Conservation (phyloP, 306 rosid species). For the Cucumis melo region DNA sequence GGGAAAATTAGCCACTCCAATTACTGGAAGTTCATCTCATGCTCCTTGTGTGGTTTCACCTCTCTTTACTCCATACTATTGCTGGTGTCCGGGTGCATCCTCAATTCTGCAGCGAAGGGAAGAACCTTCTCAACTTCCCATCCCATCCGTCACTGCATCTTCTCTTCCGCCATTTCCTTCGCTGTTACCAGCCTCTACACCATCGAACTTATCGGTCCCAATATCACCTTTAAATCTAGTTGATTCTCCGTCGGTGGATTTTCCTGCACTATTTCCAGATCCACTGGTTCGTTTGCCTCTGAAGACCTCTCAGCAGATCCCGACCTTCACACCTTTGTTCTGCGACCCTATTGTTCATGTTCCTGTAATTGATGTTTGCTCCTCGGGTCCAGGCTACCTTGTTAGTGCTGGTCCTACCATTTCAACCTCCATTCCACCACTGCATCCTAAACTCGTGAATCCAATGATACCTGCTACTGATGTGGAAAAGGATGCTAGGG, state of each 20-base stretch:
- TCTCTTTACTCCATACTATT: conserved; percentile 71
- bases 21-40: conserved; percentile 25
- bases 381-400: conserved; percentile 84
- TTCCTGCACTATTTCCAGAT: conserved; percentile 72
- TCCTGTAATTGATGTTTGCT: conserved; percentile 83
- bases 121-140: conserved; percentile 26
- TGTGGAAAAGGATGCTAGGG: conserved; percentile 83
- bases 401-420: conserved; percentile 85
- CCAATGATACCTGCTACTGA: conserved; percentile 62
- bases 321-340: conserved; percentile 76
- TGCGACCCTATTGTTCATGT: conserved; percentile 91
- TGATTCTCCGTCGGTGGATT: conserved; percentile 36
- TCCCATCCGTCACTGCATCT: conserved; percentile 16
- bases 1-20: conserved; percentile 35
- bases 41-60: conserved; percentile 38
- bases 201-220: conserved; percentile 46
- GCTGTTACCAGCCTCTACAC: conserved; percentile 37
- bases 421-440: conserved; percentile 57
- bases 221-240: conserved; percentile 36
- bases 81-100: conserved; percentile 74
- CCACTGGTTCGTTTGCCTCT: conserved; percentile 54
- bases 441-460: conserved; percentile 52
- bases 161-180: conserved; percentile 52
- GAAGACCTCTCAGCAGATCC: conserved; percentile 72
- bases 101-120: conserved; percentile 34